These are phyloP conservation scores for Ceratonia siliqua DNA, from an alignment of 306 rosid species.

Conservation along the genomic window DNA sequence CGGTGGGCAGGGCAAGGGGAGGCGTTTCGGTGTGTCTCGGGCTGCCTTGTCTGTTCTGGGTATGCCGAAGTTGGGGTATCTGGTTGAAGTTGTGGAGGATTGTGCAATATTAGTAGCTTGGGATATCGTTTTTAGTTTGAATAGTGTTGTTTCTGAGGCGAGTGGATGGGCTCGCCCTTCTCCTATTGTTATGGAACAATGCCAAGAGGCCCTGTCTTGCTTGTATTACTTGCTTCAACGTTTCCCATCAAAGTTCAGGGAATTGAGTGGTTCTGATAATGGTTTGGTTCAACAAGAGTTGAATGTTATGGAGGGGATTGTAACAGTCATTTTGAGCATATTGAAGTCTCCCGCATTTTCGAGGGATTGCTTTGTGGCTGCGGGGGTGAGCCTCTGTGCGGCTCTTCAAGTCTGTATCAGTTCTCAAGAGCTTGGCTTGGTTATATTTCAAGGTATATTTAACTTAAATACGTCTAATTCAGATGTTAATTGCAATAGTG, in stretches of 20 bases:
- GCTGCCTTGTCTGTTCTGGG: conserved; percentile 73
- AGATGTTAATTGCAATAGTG: conserved; percentile 28
- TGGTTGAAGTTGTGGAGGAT: conserved; percentile 60
- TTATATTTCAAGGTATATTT: conserved; percentile 65
- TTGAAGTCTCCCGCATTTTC: conserved; percentile 69
- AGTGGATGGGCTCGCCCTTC: conserved; percentile 67
- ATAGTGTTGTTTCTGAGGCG: conserved; percentile 58
- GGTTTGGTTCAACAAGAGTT: conserved; percentile 27
- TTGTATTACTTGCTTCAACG: conserved; percentile 88
- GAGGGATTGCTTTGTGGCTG: conserved; percentile 90
- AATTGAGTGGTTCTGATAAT: conserved; percentile 1
- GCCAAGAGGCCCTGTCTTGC: conserved; percentile 95
- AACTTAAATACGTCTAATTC: conserved; percentile 36
- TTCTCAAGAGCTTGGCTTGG: conserved; percentile 70
- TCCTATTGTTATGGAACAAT: conserved; percentile 90
- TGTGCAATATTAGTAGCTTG: conserved; percentile 67
- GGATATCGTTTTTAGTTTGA: conserved; percentile 56
- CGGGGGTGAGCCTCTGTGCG: conserved; percentile 87
- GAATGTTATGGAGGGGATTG: conserved; percentile 52
- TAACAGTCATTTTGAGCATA: conserved; percentile 58
- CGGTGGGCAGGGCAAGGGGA: conserved; percentile 42
- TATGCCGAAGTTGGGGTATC: conserved; percentile 74
- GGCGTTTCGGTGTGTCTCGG: conserved; percentile 65
- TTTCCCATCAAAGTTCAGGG: conserved; percentile 64
- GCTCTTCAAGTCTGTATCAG: conserved; percentile 71